Evolutionary conservation across 352 stramenopile species (phyloP), one percentile per base, ranked within the genome.

Genomic region (Discostella stelligera): DNA sequence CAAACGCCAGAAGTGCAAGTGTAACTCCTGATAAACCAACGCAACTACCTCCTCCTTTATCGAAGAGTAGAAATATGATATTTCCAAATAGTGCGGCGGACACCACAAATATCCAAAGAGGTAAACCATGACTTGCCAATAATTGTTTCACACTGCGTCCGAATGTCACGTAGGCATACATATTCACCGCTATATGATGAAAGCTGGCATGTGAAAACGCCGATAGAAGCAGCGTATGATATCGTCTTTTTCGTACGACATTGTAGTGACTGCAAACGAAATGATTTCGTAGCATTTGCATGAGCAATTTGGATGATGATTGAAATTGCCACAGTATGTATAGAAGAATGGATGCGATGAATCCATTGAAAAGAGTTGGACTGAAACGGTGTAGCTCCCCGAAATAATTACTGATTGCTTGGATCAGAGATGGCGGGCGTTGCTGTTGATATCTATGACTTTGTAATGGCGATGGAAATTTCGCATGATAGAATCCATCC

Each of bases 11-110:
- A 25, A 83, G 59, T 7, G 70, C 71, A 10, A 80, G 62, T n/a
- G 83, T 90, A 7, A 90, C 86, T 18, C 80, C 83, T 0, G 70
- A 84, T 18, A 91, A 54, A 20, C 85, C 85, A 60, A 91, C 68
- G 56, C 80, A 91, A 25, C 73, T 80, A 39, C 72, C 80, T 41
- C 32, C 32, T 18, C 70, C 73, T 64, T 53, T 65, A 60, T 67
- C 67, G 60, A 73, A 60, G 2, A 79, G 11, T 27, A 89, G 70
- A 66, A 83, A 86, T 23, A 70, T 27, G 16, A 77, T 30, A 48
- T 80, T 85, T 10, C 74, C 68, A 25, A 79, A 67, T 1, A 82
- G 16, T 16, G 77, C 73, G 54, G 80, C 68, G n/a, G 67, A 75
- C 2, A 89, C 20, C 0, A 89, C 53, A 52, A 91, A 74, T 25